Evolutionary conservation across 352 stramenopile genomes (phyloP).

Genomic region (Globisporangium sylvaticum): DNA sequence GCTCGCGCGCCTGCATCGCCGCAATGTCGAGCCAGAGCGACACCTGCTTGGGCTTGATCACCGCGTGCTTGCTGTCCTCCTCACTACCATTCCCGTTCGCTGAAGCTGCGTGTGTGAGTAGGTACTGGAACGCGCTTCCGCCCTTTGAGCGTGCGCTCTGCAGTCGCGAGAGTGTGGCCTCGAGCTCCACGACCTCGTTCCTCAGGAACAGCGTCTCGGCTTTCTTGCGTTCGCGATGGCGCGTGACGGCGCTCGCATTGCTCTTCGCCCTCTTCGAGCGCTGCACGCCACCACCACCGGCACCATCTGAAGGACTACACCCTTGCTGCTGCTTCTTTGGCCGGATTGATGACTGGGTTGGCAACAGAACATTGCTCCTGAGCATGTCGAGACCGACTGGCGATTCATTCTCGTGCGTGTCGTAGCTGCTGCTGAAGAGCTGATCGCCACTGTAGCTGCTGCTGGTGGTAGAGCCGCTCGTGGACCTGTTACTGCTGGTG

Average conservation of each 20-base stretch:
- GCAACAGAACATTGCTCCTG: too few relatives aligned
- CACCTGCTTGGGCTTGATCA: slow-evolving; percentile 16
- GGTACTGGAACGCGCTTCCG: background rate
- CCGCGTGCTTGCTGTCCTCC: background rate
- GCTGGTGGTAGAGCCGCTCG: background rate
- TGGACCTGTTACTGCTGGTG: background rate
- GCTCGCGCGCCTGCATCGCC: slow-evolving; percentile 38
- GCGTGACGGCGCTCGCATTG: slow-evolving; percentile 12
- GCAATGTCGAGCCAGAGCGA: slow-evolving; percentile 44
- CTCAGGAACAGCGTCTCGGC: slow-evolving; percentile 8
- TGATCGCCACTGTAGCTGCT: background rate
- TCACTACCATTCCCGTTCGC: background rate
- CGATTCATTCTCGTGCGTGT: background rate
- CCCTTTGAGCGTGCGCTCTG: background rate
- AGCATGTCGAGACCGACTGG: background rate
- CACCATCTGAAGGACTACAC: background rate
- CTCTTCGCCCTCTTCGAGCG: slow-evolving; percentile 4
- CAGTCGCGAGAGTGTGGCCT: slow-evolving; percentile 8
- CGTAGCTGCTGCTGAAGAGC: background rate
- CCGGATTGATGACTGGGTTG: background rate
- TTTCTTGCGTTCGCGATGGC: slow-evolving; percentile 17
- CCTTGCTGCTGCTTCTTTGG: slow-evolving; percentile 3
- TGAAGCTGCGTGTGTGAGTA: slow-evolving; percentile 6
- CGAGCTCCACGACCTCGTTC: slow-evolving; percentile 9
- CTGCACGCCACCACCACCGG: background rate